These are phyloP conservation scores for Arthrinium puccinioides DNA, from an alignment of 2,329 filamentous ascomycete species.

Conservation along the genomic window DNA sequence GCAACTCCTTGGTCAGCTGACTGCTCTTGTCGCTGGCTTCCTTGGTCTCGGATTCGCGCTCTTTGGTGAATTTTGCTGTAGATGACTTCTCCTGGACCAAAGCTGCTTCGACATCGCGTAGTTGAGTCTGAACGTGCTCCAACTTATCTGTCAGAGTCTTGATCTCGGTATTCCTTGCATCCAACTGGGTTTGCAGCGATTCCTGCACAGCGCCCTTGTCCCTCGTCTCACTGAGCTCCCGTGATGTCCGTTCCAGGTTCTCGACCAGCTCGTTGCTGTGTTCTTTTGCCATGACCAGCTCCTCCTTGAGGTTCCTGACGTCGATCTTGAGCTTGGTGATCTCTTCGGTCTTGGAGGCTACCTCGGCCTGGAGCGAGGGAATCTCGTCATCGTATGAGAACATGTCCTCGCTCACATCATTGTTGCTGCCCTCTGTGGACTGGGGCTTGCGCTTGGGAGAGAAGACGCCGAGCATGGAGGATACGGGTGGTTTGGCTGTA, in stretches of 20 bases:
- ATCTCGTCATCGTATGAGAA: conserved; percentile 91
- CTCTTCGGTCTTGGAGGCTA: conserved; percentile 63
- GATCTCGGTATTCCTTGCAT: conserved; percentile 40
- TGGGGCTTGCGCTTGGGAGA: conserved; percentile 37
- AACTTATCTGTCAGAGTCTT: conserved; percentile 42
- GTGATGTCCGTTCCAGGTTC: conserved; percentile 60
- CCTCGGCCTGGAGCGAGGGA: conserved; percentile 68
- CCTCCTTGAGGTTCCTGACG: conserved; percentile 59
- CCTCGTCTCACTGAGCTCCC: conserved; percentile 48
- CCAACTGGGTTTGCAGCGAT: conserved; percentile 42
- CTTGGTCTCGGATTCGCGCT: conserved; percentile 19
- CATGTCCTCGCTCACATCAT: conserved; percentile 57
- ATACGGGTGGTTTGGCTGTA: conserved; percentile 36
- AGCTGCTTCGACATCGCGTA: conserved; percentile 35
- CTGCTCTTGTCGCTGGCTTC: conserved; percentile 14
- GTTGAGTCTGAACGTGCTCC: conserved; percentile 32
- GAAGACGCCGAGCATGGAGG: conserved; percentile 41
- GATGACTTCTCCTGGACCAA: conserved; percentile 21
- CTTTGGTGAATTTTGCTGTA: conserved; percentile 11
- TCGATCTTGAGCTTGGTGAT: conserved; percentile 64
- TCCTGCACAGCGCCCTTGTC: conserved; percentile 32
- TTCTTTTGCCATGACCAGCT: conserved; percentile 65
- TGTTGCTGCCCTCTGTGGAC: conserved; percentile 25
- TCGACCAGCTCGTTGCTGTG: conserved; percentile 59
- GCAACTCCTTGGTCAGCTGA: conserved; percentile 24